phyloP scores from a whole-genome alignment of 2,329 filamentous ascomycete species.

The Fusarium acutatum region DNA sequence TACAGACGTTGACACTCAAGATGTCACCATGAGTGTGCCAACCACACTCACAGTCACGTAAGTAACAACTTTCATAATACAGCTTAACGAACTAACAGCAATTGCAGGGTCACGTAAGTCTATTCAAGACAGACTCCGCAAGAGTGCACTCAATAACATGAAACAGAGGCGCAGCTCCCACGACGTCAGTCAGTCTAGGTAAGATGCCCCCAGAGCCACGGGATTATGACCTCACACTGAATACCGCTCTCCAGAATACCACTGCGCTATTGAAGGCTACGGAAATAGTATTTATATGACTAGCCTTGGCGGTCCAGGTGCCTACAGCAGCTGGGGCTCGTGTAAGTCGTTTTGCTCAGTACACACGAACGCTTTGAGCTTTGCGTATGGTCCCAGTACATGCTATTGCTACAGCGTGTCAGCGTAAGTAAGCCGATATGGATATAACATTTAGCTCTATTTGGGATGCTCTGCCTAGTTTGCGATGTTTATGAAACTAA shows the following conservation, averaged over 20 bases:
- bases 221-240: accelerated
- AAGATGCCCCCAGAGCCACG: accelerated
- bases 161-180: not conserved
- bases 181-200: accelerated
- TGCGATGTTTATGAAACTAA: not conserved
- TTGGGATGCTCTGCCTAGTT: too few relatives aligned
- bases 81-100: too few relatives aligned
- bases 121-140: too few relatives aligned
- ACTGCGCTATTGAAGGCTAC: not conserved
- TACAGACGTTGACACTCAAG: not conserved
- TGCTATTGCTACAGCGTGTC: accelerated
- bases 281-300: too few relatives aligned
- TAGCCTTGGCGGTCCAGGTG: too few relatives aligned
- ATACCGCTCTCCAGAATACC: not conserved
- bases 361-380: not conserved
- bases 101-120: not conserved
- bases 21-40: not conserved
- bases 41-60: not conserved
- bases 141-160: not conserved
- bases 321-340: accelerated
- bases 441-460: too few relatives aligned
- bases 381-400: accelerated
- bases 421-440: too few relatives aligned
- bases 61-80: too few relatives aligned
- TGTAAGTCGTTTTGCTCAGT: not conserved